Conservation (phyloP, 2,329 filamentous ascomycete genomes). For the Claviceps fusiformis region DNA sequence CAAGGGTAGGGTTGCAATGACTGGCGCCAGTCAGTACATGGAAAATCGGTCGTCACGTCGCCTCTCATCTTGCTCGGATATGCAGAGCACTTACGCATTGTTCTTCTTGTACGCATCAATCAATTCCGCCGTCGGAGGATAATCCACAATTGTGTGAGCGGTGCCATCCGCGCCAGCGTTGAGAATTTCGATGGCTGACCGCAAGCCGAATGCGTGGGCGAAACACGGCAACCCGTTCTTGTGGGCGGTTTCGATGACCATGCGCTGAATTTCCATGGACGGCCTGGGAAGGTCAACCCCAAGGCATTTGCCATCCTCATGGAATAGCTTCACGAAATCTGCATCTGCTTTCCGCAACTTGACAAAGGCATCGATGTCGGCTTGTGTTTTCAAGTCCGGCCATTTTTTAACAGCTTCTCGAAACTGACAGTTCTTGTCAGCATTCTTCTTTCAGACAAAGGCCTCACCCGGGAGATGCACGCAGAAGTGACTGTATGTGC, state of each 20-base stretch:
- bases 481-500: background rate
- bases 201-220: conserved; percentile 14
- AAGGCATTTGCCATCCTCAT: conserved; percentile 30
- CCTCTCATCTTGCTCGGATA: background rate
- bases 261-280: conserved; percentile 27
- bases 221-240: conserved; percentile 13
- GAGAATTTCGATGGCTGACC: conserved; percentile 16
- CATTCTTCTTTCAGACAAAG: background rate
- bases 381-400: conserved; percentile 25
- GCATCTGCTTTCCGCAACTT: conserved; percentile 25
- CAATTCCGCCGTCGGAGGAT: conserved; percentile 11
- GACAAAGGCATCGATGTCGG: conserved; percentile 28
- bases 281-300: conserved; percentile 24
- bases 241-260: conserved; percentile 25
- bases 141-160: conserved; percentile 18
- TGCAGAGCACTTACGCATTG: conserved; percentile 5
- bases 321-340: conserved; percentile 38
- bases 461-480: no score
- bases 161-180: conserved; percentile 16
- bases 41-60: background rate
- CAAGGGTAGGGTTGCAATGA: conserved; percentile 13
- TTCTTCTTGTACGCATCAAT: conserved; percentile 12
- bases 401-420: conserved; percentile 17
- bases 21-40: background rate
- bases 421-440: conserved; percentile 17